Conservation (phyloP, 1,139 yeast genomes). For the Schizosaccharomyces versatilis region DNA sequence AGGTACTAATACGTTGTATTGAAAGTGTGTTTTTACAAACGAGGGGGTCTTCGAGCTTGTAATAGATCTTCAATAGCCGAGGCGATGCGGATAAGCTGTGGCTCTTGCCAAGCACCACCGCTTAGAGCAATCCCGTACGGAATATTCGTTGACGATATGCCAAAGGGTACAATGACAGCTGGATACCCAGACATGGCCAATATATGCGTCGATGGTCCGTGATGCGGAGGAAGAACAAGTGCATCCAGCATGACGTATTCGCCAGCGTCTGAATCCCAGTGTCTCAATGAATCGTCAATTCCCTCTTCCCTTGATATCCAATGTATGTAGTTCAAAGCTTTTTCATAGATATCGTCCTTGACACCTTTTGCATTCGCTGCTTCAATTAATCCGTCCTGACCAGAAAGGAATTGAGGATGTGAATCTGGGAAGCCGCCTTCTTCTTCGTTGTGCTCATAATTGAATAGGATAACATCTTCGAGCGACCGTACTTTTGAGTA, state of each 20-base stretch:
- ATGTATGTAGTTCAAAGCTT: neutral
- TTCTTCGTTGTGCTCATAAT: neutral
- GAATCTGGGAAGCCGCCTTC: neutral
- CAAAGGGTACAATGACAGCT: neutral
- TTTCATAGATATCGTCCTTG: neutral
- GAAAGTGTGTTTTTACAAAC: no score
- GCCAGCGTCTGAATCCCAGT: neutral
- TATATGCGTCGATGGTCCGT: neutral
- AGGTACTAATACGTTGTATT: no score
- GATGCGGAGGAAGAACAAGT: neutral
- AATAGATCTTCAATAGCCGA: neutral
- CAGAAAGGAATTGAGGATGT: neutral
- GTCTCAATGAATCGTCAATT: neutral
- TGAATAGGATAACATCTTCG: neutral
- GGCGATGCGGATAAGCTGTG: neutral
- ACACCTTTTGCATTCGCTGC: neutral
- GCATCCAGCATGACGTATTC: neutral
- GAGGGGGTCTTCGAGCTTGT: neutral
- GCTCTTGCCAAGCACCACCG: neutral
- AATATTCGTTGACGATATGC: neutral
- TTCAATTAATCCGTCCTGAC: neutral
- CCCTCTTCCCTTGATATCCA: neutral
- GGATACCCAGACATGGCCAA: conserved; percentile 2
- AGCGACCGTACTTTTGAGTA: neutral
- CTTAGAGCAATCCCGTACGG: neutral